phyloP scores from a whole-genome alignment of 1,139 yeast genomes.

The Taphrina communis region DNA sequence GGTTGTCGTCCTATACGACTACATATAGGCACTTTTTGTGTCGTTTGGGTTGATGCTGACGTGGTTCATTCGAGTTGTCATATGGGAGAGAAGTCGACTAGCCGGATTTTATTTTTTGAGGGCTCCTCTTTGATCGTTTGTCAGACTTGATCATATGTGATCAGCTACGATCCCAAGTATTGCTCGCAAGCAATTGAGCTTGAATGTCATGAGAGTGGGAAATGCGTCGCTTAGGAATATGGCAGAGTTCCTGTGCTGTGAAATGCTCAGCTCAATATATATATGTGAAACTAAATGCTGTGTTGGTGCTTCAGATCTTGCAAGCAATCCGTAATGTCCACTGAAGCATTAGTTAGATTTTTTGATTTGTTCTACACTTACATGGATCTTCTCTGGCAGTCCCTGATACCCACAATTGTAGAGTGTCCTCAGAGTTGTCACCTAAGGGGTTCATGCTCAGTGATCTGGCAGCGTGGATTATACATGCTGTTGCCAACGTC shows the following conservation, averaged over 20 bases:
- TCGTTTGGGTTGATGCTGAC: too few relatives aligned
- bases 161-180: too few relatives aligned
- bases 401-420: neutral
- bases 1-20: too few relatives aligned
- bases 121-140: neutral
- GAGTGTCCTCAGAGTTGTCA: conserved; percentile 3
- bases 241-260: too few relatives aligned
- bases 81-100: neutral
- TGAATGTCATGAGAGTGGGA: too few relatives aligned
- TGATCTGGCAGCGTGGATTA: conserved; percentile 17
- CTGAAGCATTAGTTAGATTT: neutral
- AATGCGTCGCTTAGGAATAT: too few relatives aligned
- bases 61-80: neutral
- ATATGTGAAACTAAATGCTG: neutral
- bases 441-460: conserved; percentile 2
- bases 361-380: neutral
- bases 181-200: too few relatives aligned
- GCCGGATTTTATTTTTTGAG: neutral
- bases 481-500: conserved; percentile 28
- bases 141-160: neutral
- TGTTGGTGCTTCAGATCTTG: neutral
- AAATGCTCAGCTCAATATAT: too few relatives aligned
- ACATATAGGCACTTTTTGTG: too few relatives aligned
- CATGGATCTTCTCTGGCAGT: conserved; percentile 22
- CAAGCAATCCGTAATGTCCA: conserved; percentile 10